A percentile compares a stretch with the other conserved stretches of the same genome.
These are phyloP conservation scores for Cyclocybe cylindracea DNA, from an alignment of 768 basidiomycete species.

Conservation along the genomic window DNA sequence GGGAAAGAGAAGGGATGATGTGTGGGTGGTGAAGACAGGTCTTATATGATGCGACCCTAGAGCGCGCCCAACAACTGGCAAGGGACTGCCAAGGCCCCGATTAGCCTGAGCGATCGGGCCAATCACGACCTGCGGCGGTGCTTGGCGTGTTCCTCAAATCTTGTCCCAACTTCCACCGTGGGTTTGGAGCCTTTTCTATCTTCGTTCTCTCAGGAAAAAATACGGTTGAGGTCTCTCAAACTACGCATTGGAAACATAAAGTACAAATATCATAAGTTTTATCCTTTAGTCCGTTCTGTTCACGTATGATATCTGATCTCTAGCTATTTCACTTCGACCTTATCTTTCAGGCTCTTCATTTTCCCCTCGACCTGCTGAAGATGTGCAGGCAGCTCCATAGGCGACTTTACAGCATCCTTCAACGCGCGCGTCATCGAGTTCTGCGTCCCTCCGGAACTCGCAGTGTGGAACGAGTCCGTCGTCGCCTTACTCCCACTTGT, in stretches of 20 bases:
- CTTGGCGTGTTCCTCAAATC: no score
- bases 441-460: conserved; percentile 8
- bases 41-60: neutral
- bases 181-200: no score
- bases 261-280: neutral
- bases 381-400: conserved; percentile 2
- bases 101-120: neutral
- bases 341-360: neutral
- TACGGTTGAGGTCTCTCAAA: neutral
- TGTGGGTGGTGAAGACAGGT: neutral
- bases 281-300: no score
- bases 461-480: conserved; percentile 13
- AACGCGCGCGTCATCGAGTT: conserved; percentile 10
- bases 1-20: no score
- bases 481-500: conserved; percentile 4
- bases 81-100: no score
- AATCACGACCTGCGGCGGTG: neutral
- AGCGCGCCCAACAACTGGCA: no score
- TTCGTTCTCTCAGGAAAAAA: neutral
- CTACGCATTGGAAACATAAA: neutral
- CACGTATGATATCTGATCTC: no score
- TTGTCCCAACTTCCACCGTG: no score
- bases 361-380: neutral
- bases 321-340: neutral
- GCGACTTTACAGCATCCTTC: conserved; percentile 10